Evolutionary conservation across 108 stramenopile genomes (phyloP), one percentile per base, ranked within the genome.

Genomic region (Discostella pseudostelligera): DNA sequence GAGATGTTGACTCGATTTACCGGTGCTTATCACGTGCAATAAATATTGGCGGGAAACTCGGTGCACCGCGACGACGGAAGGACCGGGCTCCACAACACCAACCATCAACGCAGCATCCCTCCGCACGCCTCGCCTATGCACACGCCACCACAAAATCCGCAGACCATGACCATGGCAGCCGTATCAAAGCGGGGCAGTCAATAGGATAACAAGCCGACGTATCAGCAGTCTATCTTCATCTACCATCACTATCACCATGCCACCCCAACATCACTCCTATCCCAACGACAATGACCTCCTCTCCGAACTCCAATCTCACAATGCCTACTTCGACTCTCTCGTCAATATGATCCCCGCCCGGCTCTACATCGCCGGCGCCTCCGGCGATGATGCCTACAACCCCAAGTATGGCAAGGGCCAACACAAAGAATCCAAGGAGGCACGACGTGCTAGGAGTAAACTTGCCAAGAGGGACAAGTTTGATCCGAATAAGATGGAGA

Each of bases 291-390:
- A 51, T 22, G 24, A 12, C 25, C 65, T 92, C 26, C 56, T 76
- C 16, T n/a, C 60, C 25, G 91, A 92, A 24, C 82, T 93, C 45
- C 70, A 76, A 43, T 80, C 81, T 2, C 59, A 90, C 81, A 93
- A 93, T 77, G 81, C 54, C 9, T 90, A 81, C 75, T 95, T 95
- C 62, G 89, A 92, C 72, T 29, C 62, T 26, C 28, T 95, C 20
- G 90, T 90, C 8, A 88, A 95, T 67, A 88, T 92, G 83, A 83
- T 95, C 50, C 91, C 94, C 16, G 73, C 86, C 56, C 79, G 79
- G 12, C 70, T 94, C 39, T 94, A 94, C 69, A 74, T 94, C 21
- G 83, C 87, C 13, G 88, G 87, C 8, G 67, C 49, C 11, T 85
- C 81, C 1, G 85, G 80, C 28, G 78, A 82, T 45, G 78, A 72